phyloP scores from a whole-genome alignment of 1,139 yeast species.

The Hyphopichia fennica region DNA sequence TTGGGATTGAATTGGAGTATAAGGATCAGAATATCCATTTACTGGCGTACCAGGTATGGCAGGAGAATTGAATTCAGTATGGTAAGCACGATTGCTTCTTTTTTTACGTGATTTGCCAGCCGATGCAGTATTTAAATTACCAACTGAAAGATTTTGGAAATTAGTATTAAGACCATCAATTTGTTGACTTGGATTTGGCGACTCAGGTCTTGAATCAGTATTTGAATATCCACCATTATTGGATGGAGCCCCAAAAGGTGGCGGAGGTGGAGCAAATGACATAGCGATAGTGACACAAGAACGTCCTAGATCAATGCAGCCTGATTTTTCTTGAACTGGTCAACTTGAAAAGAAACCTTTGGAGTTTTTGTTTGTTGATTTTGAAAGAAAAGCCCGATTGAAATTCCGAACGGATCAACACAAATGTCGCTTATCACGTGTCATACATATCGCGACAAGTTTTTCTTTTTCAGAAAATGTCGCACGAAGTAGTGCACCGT shows the following conservation, averaged over 20 bases:
- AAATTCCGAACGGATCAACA: too few relatives aligned
- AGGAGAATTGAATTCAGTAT: conserved; percentile 25
- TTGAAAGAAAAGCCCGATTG: too few relatives aligned
- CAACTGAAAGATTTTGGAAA: conserved; percentile 7
- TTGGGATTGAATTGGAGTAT: neutral
- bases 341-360: too few relatives aligned
- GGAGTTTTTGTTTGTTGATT: too few relatives aligned
- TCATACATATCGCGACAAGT: too few relatives aligned
- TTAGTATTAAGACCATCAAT: neutral
- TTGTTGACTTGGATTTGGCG: neutral
- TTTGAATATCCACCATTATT: too few relatives aligned
- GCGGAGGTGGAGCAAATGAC: neutral
- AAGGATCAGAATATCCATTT: neutral
- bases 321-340: too few relatives aligned
- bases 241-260: neutral
- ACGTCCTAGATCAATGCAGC: too few relatives aligned
- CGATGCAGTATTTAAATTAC: conserved; percentile 3
- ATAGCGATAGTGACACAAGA: neutral
- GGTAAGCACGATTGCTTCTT: conserved; percentile 48
- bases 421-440: too few relatives aligned
- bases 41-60: conserved; percentile 2
- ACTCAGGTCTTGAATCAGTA: neutral
- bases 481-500: too few relatives aligned
- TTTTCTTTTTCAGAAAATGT: too few relatives aligned
- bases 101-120: conserved; percentile 34